Percentiles rank a stretch among this genome's conserved stretches.
phyloP scores from a whole-genome alignment of 495 filamentous ascomycete genomes.

The Cenococcum geophilum region DNA sequence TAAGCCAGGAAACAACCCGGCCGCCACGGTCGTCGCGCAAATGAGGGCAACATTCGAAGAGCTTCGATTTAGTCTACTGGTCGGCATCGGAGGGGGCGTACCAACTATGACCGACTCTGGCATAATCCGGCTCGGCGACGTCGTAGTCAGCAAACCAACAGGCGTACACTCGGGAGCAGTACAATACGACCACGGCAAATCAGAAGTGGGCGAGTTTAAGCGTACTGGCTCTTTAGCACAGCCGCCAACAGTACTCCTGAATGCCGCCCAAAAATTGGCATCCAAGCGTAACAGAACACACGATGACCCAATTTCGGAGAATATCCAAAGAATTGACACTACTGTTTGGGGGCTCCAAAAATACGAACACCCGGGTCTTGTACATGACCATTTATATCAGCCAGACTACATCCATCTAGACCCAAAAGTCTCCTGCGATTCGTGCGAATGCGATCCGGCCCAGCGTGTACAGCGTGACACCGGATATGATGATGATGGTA shows the following conservation, averaged over 20 bases:
- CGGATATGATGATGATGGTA: too few relatives aligned
- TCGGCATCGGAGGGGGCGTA: conserved; percentile 34
- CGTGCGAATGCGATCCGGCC: too few relatives aligned
- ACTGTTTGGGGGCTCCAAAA: background rate
- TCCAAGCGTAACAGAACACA: background rate
- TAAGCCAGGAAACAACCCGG: conserved; percentile 31
- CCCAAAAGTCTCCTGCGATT: too few relatives aligned
- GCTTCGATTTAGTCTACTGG: background rate
- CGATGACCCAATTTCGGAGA: too few relatives aligned
- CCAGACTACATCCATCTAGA: too few relatives aligned
- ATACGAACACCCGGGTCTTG: too few relatives aligned
- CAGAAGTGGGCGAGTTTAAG: background rate
- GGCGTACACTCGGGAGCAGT: conserved; percentile 32
- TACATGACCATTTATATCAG: too few relatives aligned
- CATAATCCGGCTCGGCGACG: conserved; percentile 38
- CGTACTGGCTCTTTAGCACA: background rate
- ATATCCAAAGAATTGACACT: background rate
- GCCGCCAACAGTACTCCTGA: background rate
- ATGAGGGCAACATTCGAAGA: conserved; percentile 9
- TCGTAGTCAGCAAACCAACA: conserved; percentile 38
- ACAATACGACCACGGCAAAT: conserved; percentile 32
- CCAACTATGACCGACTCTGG: conserved; percentile 27
- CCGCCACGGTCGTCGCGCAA: conserved; percentile 15
- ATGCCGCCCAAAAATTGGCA: background rate
- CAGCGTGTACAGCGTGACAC: background rate